Base-by-base conservation (phyloP, 176 grass and related monocot species). In the Rhynchospora breviuscula region DNA sequence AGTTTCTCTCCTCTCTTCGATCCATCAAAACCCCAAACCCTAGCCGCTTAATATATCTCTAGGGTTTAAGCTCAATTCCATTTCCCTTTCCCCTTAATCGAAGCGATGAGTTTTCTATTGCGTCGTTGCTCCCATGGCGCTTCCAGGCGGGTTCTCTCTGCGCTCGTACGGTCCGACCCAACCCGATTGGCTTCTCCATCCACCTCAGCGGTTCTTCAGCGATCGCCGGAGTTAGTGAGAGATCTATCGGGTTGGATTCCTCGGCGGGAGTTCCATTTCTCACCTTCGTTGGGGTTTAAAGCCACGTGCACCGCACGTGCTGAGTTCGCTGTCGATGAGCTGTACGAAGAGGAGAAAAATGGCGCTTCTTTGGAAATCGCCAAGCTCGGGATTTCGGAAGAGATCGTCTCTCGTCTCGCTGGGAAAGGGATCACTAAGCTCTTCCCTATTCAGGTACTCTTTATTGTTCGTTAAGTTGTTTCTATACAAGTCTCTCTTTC, bases 361-460 rank as follows among this genome's bases (percentile, higher is more conserved):
- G 67, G 86, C 18, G 79, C 69, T 0, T 54, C 35, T 0, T 83
- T 95, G 86, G 91, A 99, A 63, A 86, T 99, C 83, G 63, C 87
- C 46, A 88, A 86, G 86, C 65, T 99, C 56, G 91, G 96, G 83
- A 98, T 95, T 82, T 95, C 96, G 22, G 29, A 71, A 7, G 86
- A 81, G 57, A 99, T 99, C 82, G 90, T 95, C 8, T 89, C 92
- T 52, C 82, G 83, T 57, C 96, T 99, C 17, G 79, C 93, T 14
- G 85, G 67, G 59, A 86, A 67, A 87, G 91, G 86, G 65, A 99
- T 99, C 86, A 85, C 80, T 83, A 93, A 81, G 91, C 93, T 99
- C 63, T 99, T 99, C 68, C 96, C 96, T 35, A 99, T 99, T 86
- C 93, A 95, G 93, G 96, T 99, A 49, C 60, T 11, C 11, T 21